Evolutionary conservation across 2,329 filamentous ascomycete genomes (phyloP), one percentile per base, ranked within the genome.

Genomic region (Aspergillus flavus): DNA sequence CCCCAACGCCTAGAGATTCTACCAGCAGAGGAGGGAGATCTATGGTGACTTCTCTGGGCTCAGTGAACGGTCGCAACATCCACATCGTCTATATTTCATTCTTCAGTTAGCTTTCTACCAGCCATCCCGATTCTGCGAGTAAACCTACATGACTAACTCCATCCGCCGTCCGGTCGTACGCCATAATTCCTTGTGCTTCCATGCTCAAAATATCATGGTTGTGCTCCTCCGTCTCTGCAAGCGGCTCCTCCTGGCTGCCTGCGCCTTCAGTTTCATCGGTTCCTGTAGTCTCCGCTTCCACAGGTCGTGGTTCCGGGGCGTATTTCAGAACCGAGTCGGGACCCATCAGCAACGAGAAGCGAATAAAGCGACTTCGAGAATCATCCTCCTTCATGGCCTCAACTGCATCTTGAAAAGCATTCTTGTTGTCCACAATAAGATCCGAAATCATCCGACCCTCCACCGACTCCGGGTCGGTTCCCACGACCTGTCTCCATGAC

Each of bases 131-230:
- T 21, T 7, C 21, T 28, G 14, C 23, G 30, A 43, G 30, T 26
- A 61, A 61, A 85, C 91, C 84, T 86, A 96, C 93, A 84, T 98
- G 94, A 73, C 92, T 95, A 76, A 95, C 92, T 61, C 89, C 91
- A 58, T 93, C 93, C 43, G 93, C 92, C 14, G 91, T 87, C 65
- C 91, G 89, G 76, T 98, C 94, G 76, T 97, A 98, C 7, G 98
- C 93, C 91, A 98, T 96, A 74, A 99, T 99, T 26, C 95, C 95
- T 79, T 99, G 95, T 7, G 92, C 96, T 80, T 99, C 96, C 64
- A 99, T 86, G 66, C 93, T 90, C 64, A 97, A 84, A 45, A 87
- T 84, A 61, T 84, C 80, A 58, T 84, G 78, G n/a, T 81, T 77
- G 19, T 79, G 74, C 32, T 78, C 74, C 60, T 80, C 75, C 30